Conservation (phyloP, 2,329 filamentous ascomycete species). For the Penicillium italicum region DNA sequence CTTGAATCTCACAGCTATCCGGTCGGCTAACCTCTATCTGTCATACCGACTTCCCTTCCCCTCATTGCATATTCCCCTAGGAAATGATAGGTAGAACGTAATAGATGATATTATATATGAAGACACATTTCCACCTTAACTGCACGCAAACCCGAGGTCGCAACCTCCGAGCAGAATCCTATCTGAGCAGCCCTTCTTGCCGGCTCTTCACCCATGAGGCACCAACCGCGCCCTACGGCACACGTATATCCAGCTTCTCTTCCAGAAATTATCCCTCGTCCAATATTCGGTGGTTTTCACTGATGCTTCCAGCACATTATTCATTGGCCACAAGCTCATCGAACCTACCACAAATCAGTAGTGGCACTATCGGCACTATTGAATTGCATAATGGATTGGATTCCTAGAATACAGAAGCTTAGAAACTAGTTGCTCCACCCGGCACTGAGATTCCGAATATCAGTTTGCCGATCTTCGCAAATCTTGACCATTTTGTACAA, state of each 20-base stretch:
- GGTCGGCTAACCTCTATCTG: not conserved
- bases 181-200: not conserved
- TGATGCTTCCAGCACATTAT: not conserved
- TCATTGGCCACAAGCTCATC: not conserved
- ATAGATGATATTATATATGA: too few species aligned
- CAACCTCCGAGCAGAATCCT: too few species aligned
- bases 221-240: not conserved
- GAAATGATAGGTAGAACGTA: not conserved
- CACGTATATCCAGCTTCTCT: not conserved
- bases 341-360: too few species aligned
- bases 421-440: not conserved
- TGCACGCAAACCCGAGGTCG: not conserved
- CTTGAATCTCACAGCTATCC: not conserved
- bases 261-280: not conserved
- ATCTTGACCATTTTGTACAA: not conserved
- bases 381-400: not conserved
- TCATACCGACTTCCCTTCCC: not conserved
- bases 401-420: not conserved
- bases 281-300: not conserved
- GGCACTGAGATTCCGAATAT: too few species aligned
- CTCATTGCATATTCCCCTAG: not conserved
- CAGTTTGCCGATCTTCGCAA: not conserved
- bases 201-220: not conserved
- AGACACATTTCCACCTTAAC: not conserved
- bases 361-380: not conserved